Evolutionary conservation across 2,329 filamentous ascomycete species (phyloP).

Genomic region (Colletotrichum sp.): DNA sequence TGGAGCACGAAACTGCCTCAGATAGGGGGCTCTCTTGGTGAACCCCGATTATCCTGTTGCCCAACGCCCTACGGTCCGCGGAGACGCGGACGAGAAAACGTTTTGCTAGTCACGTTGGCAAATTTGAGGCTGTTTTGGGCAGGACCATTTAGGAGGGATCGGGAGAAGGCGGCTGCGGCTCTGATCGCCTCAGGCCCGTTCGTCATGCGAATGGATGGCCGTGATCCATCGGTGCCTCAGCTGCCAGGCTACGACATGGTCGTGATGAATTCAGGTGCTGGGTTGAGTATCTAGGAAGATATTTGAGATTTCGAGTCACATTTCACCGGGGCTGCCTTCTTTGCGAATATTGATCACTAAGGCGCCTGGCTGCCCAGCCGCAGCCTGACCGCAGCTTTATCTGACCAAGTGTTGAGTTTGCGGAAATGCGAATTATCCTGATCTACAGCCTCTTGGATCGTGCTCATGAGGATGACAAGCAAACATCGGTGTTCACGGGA

Average conservation of each 20-base stretch:
- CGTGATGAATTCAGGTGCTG: neutral
- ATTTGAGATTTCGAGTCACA: neutral
- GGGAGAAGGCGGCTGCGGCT: constrained; percentile 15
- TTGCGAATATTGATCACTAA: neutral
- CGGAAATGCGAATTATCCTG: neutral
- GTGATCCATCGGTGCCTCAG: neutral
- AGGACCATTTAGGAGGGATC: neutral
- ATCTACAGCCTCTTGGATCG: neutral
- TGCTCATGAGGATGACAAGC: neutral
- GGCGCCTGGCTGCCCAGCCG: neutral
- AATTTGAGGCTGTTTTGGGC: neutral
- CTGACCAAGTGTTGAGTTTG: neutral
- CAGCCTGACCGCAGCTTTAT: neutral
- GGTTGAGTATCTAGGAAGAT: neutral
- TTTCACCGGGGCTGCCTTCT: neutral
- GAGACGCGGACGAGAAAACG: neutral
- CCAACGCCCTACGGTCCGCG: neutral
- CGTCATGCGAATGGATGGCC: neutral
- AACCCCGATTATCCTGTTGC: neutral
- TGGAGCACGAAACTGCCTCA: neutral
- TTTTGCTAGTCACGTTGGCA: neutral
- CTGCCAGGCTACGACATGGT: neutral
- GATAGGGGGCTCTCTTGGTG: neutral
- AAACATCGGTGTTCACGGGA: neutral
- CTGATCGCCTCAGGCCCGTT: neutral